These are phyloP conservation scores for Phyllosticta citrichinensis DNA, from an alignment of 2,329 filamentous ascomycete genomes.

Conservation along the genomic window DNA sequence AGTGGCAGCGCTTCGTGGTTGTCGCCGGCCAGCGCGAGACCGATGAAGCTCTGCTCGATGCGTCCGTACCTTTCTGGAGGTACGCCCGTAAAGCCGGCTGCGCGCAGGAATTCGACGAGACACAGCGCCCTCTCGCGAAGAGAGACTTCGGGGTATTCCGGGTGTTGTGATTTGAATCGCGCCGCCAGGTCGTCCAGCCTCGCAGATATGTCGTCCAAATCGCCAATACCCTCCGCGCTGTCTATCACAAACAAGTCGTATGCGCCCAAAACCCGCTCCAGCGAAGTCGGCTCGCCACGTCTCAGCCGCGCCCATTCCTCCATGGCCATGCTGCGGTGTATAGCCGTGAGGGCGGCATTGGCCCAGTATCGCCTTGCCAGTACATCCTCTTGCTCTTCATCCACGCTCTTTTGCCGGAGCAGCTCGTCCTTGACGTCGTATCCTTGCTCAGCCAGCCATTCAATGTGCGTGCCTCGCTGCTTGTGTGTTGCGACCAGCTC, in stretches of 20 bases:
- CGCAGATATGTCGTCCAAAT: conserved; percentile 53
- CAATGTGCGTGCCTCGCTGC: conserved; percentile 58
- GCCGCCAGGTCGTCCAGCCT: conserved; percentile 55
- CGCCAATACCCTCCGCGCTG: conserved; percentile 50
- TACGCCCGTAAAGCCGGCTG: conserved; percentile 60
- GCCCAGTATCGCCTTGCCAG: conserved; percentile 72
- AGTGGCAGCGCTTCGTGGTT: conserved; percentile 75
- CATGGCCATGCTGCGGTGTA: conserved; percentile 72
- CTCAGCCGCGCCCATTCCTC: conserved; percentile 59
- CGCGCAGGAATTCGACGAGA: conserved; percentile 60
- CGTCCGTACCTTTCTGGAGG: conserved; percentile 66
- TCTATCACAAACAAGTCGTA: conserved; percentile 86
- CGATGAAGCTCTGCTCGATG: conserved; percentile 79
- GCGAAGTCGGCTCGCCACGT: conserved; percentile 41
- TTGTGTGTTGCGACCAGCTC: conserved; percentile 61
- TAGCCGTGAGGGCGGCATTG: conserved; percentile 61
- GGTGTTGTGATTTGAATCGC: conserved; percentile 44
- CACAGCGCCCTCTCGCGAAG: conserved; percentile 58
- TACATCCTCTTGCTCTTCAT: conserved; percentile 57
- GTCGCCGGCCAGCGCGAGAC: conserved; percentile 62
- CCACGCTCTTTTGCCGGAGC: conserved; percentile 51
- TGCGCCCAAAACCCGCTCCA: conserved; percentile 68
- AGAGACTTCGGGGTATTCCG: conserved; percentile 45
- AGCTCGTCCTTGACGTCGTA: conserved; percentile 87
- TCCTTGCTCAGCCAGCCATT: conserved; percentile 60